Percentiles rank a stretch among this genome's conserved stretches.
Evolutionary conservation across 2,329 filamentous ascomycete species (phyloP).

Genomic region (Aphanocladium album): DNA sequence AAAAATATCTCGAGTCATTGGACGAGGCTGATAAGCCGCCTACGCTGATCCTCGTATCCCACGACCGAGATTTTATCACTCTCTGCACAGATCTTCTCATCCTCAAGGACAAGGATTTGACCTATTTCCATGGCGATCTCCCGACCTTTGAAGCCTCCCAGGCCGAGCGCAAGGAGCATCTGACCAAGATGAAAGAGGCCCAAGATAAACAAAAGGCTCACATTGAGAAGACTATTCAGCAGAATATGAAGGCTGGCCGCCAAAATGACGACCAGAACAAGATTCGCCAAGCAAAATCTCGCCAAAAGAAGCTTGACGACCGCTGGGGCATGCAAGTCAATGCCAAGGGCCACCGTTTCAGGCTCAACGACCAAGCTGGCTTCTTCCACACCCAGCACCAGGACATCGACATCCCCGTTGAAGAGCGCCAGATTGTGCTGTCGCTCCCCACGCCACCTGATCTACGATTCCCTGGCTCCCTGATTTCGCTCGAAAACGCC

Average conservation of each 20-base stretch:
- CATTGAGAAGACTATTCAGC: constrained; percentile 70
- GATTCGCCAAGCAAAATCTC: constrained; percentile 75
- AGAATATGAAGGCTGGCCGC: constrained; percentile 70
- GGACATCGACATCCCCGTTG: constrained; percentile 66
- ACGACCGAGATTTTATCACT: constrained; percentile 77
- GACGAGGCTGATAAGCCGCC: constrained; percentile 48
- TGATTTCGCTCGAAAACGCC: constrained; percentile 67
- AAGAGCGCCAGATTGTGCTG: constrained; percentile 54
- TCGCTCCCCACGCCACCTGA: constrained; percentile 59
- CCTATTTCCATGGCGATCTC: constrained; percentile 71
- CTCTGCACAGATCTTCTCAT: constrained; percentile 74
- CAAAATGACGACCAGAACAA: constrained; percentile 80
- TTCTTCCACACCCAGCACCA: constrained; percentile 54
- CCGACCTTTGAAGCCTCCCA: constrained; percentile 65
- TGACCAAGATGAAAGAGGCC: constrained; percentile 73
- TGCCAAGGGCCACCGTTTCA: constrained; percentile 69
- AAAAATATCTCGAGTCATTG: constrained; percentile 61
- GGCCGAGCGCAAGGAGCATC: constrained; percentile 61
- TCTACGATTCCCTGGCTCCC: constrained; percentile 67
- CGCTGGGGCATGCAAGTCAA: constrained; percentile 72
- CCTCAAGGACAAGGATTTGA: constrained; percentile 64
- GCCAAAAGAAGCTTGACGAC: constrained; percentile 80
- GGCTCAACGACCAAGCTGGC: constrained; percentile 69
- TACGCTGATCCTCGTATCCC: constrained; percentile 74
- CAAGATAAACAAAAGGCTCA: constrained; percentile 77